A percentile compares a stretch with the other conserved stretches of the same genome.
These are phyloP conservation scores for Hevea brasiliensis DNA, from an alignment of 345 rosid genomes.

Conservation along the genomic window DNA sequence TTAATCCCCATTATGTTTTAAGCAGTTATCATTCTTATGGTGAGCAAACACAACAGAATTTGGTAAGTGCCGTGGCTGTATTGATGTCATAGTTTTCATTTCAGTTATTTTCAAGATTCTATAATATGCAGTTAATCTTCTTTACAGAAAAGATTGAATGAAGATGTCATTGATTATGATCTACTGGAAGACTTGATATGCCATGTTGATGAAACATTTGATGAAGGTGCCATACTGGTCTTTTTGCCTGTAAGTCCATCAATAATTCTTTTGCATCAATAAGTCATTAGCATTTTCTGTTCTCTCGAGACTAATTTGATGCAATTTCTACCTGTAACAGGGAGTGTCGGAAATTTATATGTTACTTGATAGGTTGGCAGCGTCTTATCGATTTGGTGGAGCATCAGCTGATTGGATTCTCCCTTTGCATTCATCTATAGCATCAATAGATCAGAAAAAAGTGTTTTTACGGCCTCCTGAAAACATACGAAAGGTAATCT, in stretches of 20 bases:
- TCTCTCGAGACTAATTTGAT: conserved; percentile 10
- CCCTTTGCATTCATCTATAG: conserved; percentile 84
- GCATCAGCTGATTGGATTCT: conserved; percentile 78
- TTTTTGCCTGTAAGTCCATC: conserved; percentile 72
- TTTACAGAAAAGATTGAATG: conserved; percentile 75
- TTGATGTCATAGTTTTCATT: conserved; percentile 12
- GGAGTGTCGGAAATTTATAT: conserved; percentile 74
- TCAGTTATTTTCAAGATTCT: conserved; percentile 18
- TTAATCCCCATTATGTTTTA: conserved; percentile 66
- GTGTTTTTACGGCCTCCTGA: conserved; percentile 75
- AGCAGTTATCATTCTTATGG: conserved; percentile 58
- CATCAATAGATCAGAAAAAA: conserved; percentile 70
- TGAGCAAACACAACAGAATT: conserved; percentile 66
- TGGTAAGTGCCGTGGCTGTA: conserved; percentile 46
- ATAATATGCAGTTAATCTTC: conserved; percentile 18
- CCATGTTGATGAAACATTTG: conserved; percentile 75
- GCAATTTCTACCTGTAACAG: conserved; percentile 36
- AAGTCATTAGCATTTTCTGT: not conserved
- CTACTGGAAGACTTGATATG: conserved; percentile 88
- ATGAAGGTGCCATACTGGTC: conserved; percentile 77
- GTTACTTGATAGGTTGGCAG: conserved; percentile 72
- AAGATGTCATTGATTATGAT: conserved; percentile 80
- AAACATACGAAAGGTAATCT: conserved; percentile 69
- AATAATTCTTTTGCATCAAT: conserved; percentile 9
- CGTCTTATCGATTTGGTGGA: conserved; percentile 84